Evolutionary conservation across 805 yeast species (phyloP).

Genomic region (Candida argentea): DNA sequence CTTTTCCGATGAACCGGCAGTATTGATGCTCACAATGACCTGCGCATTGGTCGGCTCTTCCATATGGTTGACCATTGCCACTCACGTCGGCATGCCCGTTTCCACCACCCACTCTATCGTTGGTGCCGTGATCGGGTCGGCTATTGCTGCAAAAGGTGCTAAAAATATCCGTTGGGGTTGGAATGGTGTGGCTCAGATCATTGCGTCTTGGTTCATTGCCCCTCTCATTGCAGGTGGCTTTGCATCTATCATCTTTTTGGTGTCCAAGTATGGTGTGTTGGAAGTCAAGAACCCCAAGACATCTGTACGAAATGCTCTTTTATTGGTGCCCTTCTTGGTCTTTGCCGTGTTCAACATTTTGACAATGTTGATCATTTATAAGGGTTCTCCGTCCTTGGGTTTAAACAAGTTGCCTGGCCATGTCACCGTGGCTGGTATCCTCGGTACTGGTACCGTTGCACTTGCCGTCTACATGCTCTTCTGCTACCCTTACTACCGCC

Average conservation of each 20-base stretch:
- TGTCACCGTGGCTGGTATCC: constrained; percentile 46
- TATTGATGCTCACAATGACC: constrained; percentile 65
- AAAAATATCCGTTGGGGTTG: constrained; percentile 62
- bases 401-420: constrained; percentile 43
- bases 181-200: constrained; percentile 60
- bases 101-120: constrained; percentile 75
- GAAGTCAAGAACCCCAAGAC: constrained; percentile 38
- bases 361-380: constrained; percentile 73
- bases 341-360: constrained; percentile 50
- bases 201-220: constrained; percentile 76
- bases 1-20: constrained; percentile 50
- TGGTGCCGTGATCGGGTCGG: constrained; percentile 67
- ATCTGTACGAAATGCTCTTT: constrained; percentile 44
- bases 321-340: constrained; percentile 51
- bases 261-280: constrained; percentile 51
- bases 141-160: constrained; percentile 64
- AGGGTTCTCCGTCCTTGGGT: constrained; percentile 63
- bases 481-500: constrained; percentile 50
- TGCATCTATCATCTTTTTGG: constrained; percentile 47
- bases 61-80: constrained; percentile 58
- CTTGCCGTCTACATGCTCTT: constrained; percentile 39
- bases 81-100: constrained; percentile 63
- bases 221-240: constrained; percentile 60
- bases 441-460: constrained; percentile 59
- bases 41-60: constrained; percentile 71